Evolutionary conservation across 2,329 filamentous ascomycete genomes (phyloP).

Genomic region (Scedosporium aurantiacum): DNA sequence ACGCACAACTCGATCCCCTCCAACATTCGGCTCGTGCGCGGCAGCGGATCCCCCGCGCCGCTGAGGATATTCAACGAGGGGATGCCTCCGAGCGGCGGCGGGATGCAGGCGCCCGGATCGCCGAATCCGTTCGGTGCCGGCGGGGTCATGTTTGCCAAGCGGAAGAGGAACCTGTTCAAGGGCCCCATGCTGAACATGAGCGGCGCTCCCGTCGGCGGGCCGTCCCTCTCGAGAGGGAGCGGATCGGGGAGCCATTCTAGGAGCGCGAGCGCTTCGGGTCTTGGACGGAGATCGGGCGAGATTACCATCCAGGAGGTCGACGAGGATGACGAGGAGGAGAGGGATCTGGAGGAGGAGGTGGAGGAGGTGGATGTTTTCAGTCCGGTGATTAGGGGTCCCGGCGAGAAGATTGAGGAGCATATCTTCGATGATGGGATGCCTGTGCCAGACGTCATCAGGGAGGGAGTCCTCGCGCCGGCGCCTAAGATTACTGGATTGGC

Average conservation of each 20-base stretch:
- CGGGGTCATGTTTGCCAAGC: slow-evolving; percentile 62
- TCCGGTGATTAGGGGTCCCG: slow-evolving; percentile 4
- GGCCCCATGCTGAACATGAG: slow-evolving; percentile 56
- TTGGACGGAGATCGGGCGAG: slow-evolving; percentile 61
- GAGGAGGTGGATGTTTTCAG: slow-evolving; percentile 26
- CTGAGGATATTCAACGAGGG: slow-evolving; percentile 47
- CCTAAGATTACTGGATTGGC: background rate
- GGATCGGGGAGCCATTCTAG: slow-evolving; percentile 31
- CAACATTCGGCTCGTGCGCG: slow-evolving; percentile 73
- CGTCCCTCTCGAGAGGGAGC: background rate
- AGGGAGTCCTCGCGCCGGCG: background rate
- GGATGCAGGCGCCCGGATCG: slow-evolving; percentile 34
- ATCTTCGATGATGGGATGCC: slow-evolving; percentile 13
- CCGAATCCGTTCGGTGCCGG: slow-evolving; percentile 50
- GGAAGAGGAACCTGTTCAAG: slow-evolving; percentile 74
- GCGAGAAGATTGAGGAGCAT: slow-evolving; percentile 9
- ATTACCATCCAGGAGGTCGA: slow-evolving; percentile 61
- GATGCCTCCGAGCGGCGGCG: slow-evolving; percentile 31
- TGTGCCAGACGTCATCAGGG: background rate
- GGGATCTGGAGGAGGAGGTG: slow-evolving; percentile 27
- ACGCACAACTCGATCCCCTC: slow-evolving; percentile 65
- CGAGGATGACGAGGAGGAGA: slow-evolving; percentile 35
- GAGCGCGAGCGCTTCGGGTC: slow-evolving; percentile 50
- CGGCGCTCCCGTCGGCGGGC: slow-evolving; percentile 8
- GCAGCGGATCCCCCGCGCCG: slow-evolving; percentile 37